Evolutionary conservation across 2,329 filamentous ascomycete genomes (phyloP).

Genomic region (Trichocomaceae sp.): DNA sequence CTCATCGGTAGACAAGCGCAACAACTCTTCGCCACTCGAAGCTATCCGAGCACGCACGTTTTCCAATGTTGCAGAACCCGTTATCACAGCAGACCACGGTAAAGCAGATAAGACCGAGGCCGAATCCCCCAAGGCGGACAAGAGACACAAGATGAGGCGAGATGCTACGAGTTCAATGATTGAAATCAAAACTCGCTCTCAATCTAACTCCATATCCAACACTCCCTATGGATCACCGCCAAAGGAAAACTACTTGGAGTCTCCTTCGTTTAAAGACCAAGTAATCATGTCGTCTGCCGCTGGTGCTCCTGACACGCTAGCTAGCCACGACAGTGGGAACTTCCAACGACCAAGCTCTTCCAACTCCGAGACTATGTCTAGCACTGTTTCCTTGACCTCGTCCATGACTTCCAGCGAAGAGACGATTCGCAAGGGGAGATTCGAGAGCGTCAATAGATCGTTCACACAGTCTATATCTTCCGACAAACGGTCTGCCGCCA

Average conservation of each 20-base stretch:
- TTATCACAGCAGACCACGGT: slow-evolving; percentile 60
- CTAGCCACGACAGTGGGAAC: neutral
- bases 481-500: slow-evolving; percentile 35
- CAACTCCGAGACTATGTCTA: slow-evolving; percentile 20
- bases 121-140: slow-evolving; percentile 44
- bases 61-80: slow-evolving; percentile 55
- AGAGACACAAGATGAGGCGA: slow-evolving; percentile 40
- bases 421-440: slow-evolving; percentile 23
- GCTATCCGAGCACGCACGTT: slow-evolving; percentile 58
- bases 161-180: slow-evolving; percentile 61
- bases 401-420: slow-evolving; percentile 20
- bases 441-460: slow-evolving; percentile 25
- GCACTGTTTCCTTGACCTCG: slow-evolving; percentile 9
- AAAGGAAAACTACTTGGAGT: slow-evolving; percentile 28
- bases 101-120: slow-evolving; percentile 60
- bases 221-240: slow-evolving; percentile 43
- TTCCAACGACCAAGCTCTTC: slow-evolving; percentile 25
- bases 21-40: slow-evolving; percentile 45
- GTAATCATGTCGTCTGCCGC: slow-evolving; percentile 14
- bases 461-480: slow-evolving; percentile 22
- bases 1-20: slow-evolving; percentile 26
- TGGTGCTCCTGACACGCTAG: slow-evolving; percentile 16
- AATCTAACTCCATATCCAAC: slow-evolving; percentile 47
- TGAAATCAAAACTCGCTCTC: slow-evolving; percentile 58
- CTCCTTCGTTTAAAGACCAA: slow-evolving; percentile 27